phyloP scores from a whole-genome alignment of 2,329 filamentous ascomycete species.

The Ophiostoma montium region DNA sequence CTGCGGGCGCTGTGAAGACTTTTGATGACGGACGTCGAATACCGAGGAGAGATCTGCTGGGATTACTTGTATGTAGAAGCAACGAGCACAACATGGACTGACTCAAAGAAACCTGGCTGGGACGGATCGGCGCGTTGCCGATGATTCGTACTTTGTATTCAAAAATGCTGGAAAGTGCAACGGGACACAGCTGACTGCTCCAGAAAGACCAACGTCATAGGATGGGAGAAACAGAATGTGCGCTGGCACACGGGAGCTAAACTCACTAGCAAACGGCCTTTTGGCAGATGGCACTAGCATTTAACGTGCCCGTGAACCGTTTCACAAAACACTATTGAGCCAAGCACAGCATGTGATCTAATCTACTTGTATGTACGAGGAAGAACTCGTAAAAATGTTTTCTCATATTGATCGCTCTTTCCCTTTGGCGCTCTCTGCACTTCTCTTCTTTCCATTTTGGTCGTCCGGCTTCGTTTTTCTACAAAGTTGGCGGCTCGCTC shows the following conservation, averaged over 20 bases:
- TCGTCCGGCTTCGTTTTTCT: not conserved
- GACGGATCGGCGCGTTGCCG: too few species aligned
- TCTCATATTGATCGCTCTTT: not conserved
- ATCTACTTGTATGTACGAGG: not conserved
- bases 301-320: not conserved
- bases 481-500: not conserved
- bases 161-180: too few species aligned
- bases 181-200: not conserved
- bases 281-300: slow-evolving; percentile 2
- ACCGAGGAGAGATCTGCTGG: too few species aligned
- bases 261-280: not conserved
- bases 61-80: too few species aligned
- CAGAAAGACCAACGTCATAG: slow-evolving; percentile 8
- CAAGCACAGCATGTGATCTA: not conserved
- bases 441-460: not conserved
- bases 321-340: not conserved
- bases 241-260: slow-evolving; percentile 3
- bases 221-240: not conserved
- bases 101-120: too few species aligned
- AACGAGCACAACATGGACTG: too few species aligned
- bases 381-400: not conserved
- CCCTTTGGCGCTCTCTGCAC: not conserved
- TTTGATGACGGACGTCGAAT: too few species aligned
- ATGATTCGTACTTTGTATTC: too few species aligned
- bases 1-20: too few species aligned